Evolutionary conservation across 805 yeast genomes (phyloP), one percentile per base, ranked within the genome.

Genomic region (Metschnikowia proteae): DNA sequence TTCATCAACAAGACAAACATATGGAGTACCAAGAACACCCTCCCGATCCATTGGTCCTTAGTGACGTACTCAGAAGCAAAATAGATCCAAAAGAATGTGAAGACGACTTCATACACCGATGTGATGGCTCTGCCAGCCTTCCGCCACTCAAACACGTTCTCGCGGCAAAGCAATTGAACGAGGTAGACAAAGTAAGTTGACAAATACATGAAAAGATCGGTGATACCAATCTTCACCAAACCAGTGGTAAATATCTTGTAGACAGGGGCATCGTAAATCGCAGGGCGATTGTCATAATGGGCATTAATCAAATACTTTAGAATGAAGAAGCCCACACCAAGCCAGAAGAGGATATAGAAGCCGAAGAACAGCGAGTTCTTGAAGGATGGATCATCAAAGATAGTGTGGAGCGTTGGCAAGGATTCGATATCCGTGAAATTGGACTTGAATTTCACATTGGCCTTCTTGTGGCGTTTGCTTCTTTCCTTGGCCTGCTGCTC

Each of bases 1-100:
- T 94, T 94, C 99, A 94, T 94, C 57, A 95, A 63, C 55, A 90
- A 72, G 1, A 94, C 98, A 43, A 89, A 72, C 8, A 90, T 81
- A 63, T 94, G 99, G 45, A 94, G 71, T 51, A 88, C 79, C 53
- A 94, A 68, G 60, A 88, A 94, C 38, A 91, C 91, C 60, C 83
- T 83, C 1, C 89, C 96, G 43, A 91, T 86, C 99, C 99, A 94
- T 9, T 95, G 89, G 59, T 78, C 86, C 36, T 75, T 70, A 62
- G 71, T 65, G 42, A 62, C 62, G 5, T 49, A 41, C 28, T 61
- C 61, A 38, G 83, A 80, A 3, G 94, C 81, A 59, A 81, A 73
- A 54, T 71, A 66, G 38, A 83, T 61, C 70, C 81, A 86, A 47
- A 78, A 75, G 7, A 66, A 46, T 8, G 88, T 61, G 59, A 77